These are phyloP conservation scores for Phytophthora sp. DNA, from an alignment of 352 stramenopile species.

Conservation along the genomic window DNA sequence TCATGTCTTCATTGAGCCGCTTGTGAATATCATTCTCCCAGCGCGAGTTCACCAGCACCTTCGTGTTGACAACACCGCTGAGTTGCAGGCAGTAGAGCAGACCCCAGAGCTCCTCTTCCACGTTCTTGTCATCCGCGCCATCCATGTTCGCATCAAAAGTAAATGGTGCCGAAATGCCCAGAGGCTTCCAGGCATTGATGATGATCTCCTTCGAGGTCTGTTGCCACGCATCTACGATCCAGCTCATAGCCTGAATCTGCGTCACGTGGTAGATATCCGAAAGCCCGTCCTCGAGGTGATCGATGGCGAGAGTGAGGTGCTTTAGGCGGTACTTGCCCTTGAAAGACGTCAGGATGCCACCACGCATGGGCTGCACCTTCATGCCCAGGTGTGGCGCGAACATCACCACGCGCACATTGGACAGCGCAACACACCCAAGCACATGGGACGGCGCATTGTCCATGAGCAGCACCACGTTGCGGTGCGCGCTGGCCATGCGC, in stretches of 20 bases:
- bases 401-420: slow-evolving; percentile 89
- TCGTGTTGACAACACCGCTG: slow-evolving; percentile 86
- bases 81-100: slow-evolving; percentile 87
- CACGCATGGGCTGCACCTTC: slow-evolving; percentile 88
- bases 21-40: slow-evolving; percentile 92
- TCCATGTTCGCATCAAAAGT: slow-evolving; percentile 66
- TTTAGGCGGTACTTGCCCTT: slow-evolving; percentile 90
- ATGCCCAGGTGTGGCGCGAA: slow-evolving; percentile 82
- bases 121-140: slow-evolving; percentile 77
- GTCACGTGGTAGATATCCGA: slow-evolving; percentile 83
- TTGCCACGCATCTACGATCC: slow-evolving; percentile 86
- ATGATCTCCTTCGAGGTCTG: slow-evolving; percentile 82
- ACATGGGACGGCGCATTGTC: slow-evolving; percentile 89
- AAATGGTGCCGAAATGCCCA: slow-evolving; percentile 70
- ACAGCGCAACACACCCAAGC: slow-evolving; percentile 78
- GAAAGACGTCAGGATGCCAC: slow-evolving; percentile 82
- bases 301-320: slow-evolving; percentile 83
- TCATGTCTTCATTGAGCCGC: slow-evolving; percentile 89
- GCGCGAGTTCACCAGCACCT: slow-evolving; percentile 87
- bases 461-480: slow-evolving; percentile 84
- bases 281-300: slow-evolving; percentile 81
- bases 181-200: slow-evolving; percentile 78
- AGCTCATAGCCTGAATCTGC: slow-evolving; percentile 88
- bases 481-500: slow-evolving; percentile 85
- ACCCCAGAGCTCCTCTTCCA: slow-evolving; percentile 87